A percentile compares a stretch with the other conserved stretches of the same genome.
These are phyloP conservation scores for Annulohypoxylon bovei DNA, from an alignment of 495 filamentous ascomycete species.

Conservation along the genomic window DNA sequence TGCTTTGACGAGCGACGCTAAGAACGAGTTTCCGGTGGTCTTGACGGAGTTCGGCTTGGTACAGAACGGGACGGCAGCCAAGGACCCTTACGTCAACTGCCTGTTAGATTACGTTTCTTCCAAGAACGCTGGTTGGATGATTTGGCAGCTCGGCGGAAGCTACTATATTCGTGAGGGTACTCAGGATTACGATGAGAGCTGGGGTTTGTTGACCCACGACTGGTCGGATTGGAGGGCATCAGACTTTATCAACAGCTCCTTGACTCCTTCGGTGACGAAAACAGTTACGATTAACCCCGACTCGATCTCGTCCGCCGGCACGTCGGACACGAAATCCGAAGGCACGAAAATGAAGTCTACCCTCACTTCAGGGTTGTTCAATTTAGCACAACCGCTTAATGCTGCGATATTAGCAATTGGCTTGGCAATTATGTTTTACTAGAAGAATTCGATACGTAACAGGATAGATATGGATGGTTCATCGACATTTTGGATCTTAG, in stretches of 20 bases:
- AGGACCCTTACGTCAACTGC: conserved; percentile 58
- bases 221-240: conserved; percentile 55
- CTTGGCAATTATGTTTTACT: conserved; percentile 15
- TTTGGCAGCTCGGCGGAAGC: conserved; percentile 65
- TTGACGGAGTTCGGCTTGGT: conserved; percentile 62
- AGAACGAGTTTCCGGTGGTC: conserved; percentile 58
- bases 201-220: conserved; percentile 54
- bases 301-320: conserved; percentile 5
- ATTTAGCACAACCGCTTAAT: conserved; percentile 1
- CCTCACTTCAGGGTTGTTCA: neutral
- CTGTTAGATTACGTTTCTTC: conserved; percentile 57
- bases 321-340: conserved; percentile 20
- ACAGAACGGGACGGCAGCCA: conserved; percentile 50
- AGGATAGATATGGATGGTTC: neutral
- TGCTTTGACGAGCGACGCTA: conserved; percentile 58
- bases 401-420: neutral
- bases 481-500: neutral
- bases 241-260: conserved; percentile 44
- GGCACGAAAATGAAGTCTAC: neutral
- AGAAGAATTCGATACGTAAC: neutral
- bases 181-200: conserved; percentile 62
- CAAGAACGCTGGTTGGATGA: conserved; percentile 63
- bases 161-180: conserved; percentile 63
- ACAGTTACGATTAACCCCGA: conserved; percentile 29
- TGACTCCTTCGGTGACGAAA: conserved; percentile 49